Evolutionary conservation across 192 early-diverging fungal species (phyloP).

Genomic region (Backusella mclennaniae): DNA sequence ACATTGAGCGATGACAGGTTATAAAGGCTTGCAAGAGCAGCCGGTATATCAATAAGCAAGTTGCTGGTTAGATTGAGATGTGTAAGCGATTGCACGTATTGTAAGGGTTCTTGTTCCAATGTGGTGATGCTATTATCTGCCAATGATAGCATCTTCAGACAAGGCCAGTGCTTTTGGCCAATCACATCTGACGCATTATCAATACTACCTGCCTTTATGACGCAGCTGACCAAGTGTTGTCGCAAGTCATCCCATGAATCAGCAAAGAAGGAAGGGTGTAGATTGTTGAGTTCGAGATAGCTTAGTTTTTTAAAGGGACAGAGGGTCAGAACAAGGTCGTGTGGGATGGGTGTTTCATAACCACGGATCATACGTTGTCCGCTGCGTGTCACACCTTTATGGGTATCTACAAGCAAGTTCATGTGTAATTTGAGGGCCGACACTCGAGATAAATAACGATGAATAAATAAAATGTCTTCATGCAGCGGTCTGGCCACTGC

Average conservation of each 20-base stretch:
- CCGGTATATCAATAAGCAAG: conserved; percentile 45
- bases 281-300: conserved; percentile 48
- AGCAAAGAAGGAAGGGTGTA: conserved; percentile 40
- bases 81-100: conserved; percentile 35
- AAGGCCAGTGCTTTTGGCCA: conserved; percentile 25
- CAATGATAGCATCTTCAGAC: conserved; percentile 43
- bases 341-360: conserved; percentile 27
- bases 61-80: conserved; percentile 55
- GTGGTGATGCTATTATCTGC: conserved; percentile 50
- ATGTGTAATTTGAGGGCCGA: conserved; percentile 41
- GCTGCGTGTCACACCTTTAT: conserved; percentile 23
- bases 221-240: conserved; percentile 39
- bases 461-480: conserved; percentile 50
- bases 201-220: conserved; percentile 39
- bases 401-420: conserved; percentile 20
- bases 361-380: conserved; percentile 29
- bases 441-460: conserved; percentile 44
- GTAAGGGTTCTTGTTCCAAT: conserved; percentile 40
- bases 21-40: conserved; percentile 41
- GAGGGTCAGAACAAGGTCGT: conserved; percentile 33
- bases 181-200: conserved; percentile 50
- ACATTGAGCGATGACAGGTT: conserved; percentile 51
- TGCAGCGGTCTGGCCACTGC: conserved; percentile 25
- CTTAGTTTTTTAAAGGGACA: conserved; percentile 41
- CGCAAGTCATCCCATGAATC: conserved; percentile 50